phyloP scores from a whole-genome alignment of 140 eudicot species.

The Senecio squalidus region DNA sequence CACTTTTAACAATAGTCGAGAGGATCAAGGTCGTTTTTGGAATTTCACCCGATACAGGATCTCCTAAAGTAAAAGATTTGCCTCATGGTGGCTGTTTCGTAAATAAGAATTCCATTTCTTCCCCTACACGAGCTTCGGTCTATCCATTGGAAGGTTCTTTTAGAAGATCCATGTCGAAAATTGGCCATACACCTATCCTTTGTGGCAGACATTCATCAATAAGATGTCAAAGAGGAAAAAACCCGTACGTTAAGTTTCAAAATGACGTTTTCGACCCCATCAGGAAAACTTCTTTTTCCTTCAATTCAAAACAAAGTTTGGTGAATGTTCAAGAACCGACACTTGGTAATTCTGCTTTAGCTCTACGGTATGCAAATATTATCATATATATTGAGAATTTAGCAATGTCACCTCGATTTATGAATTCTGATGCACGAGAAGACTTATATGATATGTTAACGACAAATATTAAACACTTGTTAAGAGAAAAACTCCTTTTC shows the following conservation, averaged over 20 bases:
- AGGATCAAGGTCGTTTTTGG: slow-evolving; percentile 62
- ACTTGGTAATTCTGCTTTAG: slow-evolving; percentile 69
- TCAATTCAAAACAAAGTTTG: slow-evolving; percentile 29
- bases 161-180: slow-evolving; percentile 50
- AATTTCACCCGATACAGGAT: slow-evolving; percentile 18
- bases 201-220: slow-evolving; percentile 32
- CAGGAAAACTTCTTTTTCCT: slow-evolving; percentile 20
- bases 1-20: slow-evolving; percentile 56
- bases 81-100: slow-evolving; percentile 21
- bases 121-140: slow-evolving; percentile 42
- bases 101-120: slow-evolving; percentile 46
- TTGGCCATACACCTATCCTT: slow-evolving; percentile 32
- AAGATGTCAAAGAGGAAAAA: slow-evolving; percentile 25
- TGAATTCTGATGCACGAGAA: slow-evolving; percentile 68
- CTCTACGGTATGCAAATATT: slow-evolving; percentile 76
- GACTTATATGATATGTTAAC: slow-evolving; percentile 86
- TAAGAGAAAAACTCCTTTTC: slow-evolving; percentile 54
- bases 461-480: slow-evolving; percentile 41
- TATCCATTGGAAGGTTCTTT: slow-evolving; percentile 52
- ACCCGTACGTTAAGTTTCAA: slow-evolving; percentile 27
- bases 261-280: slow-evolving; percentile 15
- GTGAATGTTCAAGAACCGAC: slow-evolving; percentile 46
- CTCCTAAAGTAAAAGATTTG: slow-evolving; percentile 15
- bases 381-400: slow-evolving; percentile 68
- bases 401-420: slow-evolving; percentile 65